These are phyloP conservation scores for Cornus florida DNA, from an alignment of 148 eudicot genomes.

Conservation along the genomic window DNA sequence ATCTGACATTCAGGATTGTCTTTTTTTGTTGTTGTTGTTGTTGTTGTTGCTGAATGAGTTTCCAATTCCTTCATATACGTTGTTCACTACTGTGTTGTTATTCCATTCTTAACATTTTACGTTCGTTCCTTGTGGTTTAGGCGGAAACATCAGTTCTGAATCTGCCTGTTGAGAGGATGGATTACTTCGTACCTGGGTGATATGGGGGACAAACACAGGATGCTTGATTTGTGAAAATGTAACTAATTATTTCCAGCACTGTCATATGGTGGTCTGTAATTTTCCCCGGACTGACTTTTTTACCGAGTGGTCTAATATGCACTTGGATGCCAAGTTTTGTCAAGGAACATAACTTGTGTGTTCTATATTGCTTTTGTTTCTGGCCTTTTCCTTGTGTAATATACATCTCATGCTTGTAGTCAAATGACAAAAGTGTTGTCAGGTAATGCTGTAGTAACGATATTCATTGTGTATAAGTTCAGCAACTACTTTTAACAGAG, in stretches of 20 bases:
- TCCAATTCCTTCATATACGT: background rate
- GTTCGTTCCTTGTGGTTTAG: conserved; percentile 29
- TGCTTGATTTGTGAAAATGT: conserved; percentile 5
- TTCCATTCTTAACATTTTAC: background rate
- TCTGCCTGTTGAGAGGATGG: conserved; percentile 88
- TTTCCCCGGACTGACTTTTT: too few species aligned
- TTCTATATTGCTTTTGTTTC: background rate
- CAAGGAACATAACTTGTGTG: background rate
- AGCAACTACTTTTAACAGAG: background rate
- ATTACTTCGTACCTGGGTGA: conserved; percentile 82
- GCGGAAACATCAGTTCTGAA: conserved; percentile 80
- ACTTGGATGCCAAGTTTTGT: background rate
- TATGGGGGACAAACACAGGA: too few species aligned
- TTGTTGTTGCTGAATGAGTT: background rate
- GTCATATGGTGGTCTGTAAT: too few species aligned
- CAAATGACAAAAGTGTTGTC: background rate
- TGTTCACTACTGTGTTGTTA: background rate
- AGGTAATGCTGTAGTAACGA: background rate
- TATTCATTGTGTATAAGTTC: background rate
- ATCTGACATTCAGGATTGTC: too few species aligned
- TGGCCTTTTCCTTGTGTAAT: conserved; percentile 1
- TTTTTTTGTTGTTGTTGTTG: too few species aligned
- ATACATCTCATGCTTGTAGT: conserved; percentile 1
- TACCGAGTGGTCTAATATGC: background rate
- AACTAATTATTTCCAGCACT: background rate